phyloP scores from a whole-genome alignment of 371 early-diverging fungal species.

The Mortierella polycephala region DNA sequence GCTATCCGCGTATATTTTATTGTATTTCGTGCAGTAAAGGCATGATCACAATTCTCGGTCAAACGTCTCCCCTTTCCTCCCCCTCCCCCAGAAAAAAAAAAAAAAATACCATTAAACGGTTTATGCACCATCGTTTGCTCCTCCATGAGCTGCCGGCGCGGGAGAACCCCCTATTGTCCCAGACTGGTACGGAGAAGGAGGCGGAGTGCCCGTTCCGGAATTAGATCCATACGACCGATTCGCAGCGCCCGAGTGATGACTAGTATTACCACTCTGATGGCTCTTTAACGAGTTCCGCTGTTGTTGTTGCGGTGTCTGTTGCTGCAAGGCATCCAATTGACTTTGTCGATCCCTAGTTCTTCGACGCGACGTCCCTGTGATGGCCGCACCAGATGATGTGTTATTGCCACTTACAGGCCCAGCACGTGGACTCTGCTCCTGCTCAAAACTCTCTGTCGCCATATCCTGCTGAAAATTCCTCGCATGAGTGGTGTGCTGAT shows the following conservation, averaged over 20 bases:
- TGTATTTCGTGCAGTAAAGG: no score
- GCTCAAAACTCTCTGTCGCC: constrained; percentile 2
- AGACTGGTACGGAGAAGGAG: no score
- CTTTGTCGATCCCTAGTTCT: constrained; percentile 44
- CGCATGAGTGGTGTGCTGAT: background rate
- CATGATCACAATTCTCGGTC: no score
- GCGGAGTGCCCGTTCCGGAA: no score
- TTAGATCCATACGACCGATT: no score
- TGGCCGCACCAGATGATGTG: background rate
- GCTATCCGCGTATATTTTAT: no score
- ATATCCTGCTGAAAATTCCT: constrained; percentile 17
- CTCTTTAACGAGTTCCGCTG: constrained; percentile 2
- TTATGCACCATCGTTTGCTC: no score
- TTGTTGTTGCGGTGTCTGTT: constrained; percentile 27
- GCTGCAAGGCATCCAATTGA: constrained; percentile 33
- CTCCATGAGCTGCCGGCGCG: background rate
- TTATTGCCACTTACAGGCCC: background rate
- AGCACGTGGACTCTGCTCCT: constrained; percentile 8
- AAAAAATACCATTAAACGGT: no score
- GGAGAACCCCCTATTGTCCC: background rate
- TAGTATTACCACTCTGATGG: no score
- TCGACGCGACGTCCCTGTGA: constrained; percentile 9
- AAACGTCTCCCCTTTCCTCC: no score
- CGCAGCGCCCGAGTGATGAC: no score
- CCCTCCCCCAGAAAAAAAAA: no score